Conservation (phyloP, 768 basidiomycete genomes). For the Mycena olivaceomarginata region DNA sequence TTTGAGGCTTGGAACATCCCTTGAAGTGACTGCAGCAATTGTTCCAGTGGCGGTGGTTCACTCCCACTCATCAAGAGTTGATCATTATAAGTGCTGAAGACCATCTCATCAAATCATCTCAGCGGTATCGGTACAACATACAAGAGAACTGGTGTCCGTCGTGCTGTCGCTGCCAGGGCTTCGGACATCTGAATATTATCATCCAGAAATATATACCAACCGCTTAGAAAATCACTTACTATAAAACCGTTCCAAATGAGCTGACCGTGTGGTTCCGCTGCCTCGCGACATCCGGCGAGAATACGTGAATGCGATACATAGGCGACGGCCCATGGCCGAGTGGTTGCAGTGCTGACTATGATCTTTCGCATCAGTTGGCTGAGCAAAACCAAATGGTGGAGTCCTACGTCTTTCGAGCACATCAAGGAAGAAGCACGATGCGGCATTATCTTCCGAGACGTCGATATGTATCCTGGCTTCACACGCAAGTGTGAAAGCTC, state of each 20-base stretch:
- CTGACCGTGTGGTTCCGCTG: neutral
- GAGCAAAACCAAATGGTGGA: neutral
- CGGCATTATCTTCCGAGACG: conserved; percentile 28
- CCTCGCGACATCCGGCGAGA: conserved; percentile 2
- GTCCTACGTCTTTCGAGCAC: conserved; percentile 18
- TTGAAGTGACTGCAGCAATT: conserved; percentile 14
- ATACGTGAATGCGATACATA: conserved; percentile 39
- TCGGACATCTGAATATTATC: conserved; percentile 27
- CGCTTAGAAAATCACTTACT: neutral
- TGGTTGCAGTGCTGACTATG: neutral
- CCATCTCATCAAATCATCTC: neutral
- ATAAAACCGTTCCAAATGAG: conserved; percentile 16
- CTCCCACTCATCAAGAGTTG: conserved; percentile 27
- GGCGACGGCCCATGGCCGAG: conserved; percentile 36
- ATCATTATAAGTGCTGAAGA: conserved; percentile 16
- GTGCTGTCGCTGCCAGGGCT: conserved; percentile 13
- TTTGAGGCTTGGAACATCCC: neutral
- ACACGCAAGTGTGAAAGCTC: conserved; percentile 29
- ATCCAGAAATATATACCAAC: neutral
- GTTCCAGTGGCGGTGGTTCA: conserved; percentile 24
- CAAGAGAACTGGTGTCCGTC: conserved; percentile 31
- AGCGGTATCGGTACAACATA: neutral
- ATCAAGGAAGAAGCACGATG: conserved; percentile 36
- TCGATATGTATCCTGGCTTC: conserved; percentile 30
- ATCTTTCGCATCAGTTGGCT: neutral